Percentiles rank a stretch among this genome's conserved stretches.
These are phyloP conservation scores for Paramecium tetraurelia DNA, from an alignment of 73 alveolate species.

Conservation along the genomic window DNA sequence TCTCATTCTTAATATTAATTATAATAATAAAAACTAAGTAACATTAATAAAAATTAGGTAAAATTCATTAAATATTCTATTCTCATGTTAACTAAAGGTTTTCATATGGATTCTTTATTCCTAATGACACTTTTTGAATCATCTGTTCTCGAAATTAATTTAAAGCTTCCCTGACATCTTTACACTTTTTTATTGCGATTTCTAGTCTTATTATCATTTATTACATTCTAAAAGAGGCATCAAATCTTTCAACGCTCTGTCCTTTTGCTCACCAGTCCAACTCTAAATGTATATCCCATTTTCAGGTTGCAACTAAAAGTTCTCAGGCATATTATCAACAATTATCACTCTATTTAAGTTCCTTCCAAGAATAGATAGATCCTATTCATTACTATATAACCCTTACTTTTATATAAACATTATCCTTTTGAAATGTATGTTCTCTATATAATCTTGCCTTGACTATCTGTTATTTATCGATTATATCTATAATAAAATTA, in stretches of 20 bases:
- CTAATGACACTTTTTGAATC: slow-evolving; percentile 39
- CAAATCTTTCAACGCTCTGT: slow-evolving; percentile 55
- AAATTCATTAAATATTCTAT: background rate
- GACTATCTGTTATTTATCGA: slow-evolving; percentile 83
- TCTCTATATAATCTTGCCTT: slow-evolving; percentile 88
- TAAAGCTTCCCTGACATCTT: slow-evolving; percentile 60
- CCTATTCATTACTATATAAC: slow-evolving; percentile 34
- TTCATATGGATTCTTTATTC: slow-evolving; percentile 59
- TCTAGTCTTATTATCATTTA: background rate
- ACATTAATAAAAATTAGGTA: background rate
- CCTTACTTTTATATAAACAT: slow-evolving; percentile 59
- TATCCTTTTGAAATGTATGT: slow-evolving; percentile 74
- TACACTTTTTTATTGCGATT: slow-evolving; percentile 56
- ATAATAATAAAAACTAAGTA: background rate
- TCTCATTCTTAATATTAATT: background rate
- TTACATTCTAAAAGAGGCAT: slow-evolving; percentile 55
- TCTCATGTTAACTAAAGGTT: slow-evolving; percentile 49
- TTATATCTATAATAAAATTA: slow-evolving; percentile 90
- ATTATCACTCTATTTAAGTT: slow-evolving; percentile 83
- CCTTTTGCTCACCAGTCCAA: slow-evolving; percentile 88
- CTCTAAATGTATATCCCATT: slow-evolving; percentile 93
- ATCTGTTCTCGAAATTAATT: slow-evolving; percentile 62
- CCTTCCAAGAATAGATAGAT: slow-evolving; percentile 87
- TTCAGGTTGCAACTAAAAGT: slow-evolving; percentile 90
- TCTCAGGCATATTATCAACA: slow-evolving; percentile 94